Conservation (phyloP, 1,284 basidiomycete genomes). For the Cutaneotrichosporon arboriforme region DNA sequence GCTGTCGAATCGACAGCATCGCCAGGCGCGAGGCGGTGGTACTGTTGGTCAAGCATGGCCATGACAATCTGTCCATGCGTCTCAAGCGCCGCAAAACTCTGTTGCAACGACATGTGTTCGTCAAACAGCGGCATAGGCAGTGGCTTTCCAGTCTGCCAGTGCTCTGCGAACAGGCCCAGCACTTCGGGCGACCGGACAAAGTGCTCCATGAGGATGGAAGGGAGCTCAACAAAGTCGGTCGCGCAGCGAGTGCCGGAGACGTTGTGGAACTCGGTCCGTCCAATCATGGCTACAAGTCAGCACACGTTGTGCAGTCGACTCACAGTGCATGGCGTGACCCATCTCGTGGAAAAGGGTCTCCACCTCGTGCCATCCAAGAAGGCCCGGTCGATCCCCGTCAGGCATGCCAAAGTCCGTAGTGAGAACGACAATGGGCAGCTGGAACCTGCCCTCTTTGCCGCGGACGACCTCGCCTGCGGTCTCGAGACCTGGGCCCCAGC, state of each 20-base stretch:
- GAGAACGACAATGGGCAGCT: slow-evolving; percentile 86
- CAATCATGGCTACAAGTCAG: slow-evolving; percentile 74
- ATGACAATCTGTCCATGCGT: slow-evolving; percentile 89
- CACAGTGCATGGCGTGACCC: slow-evolving; percentile 99
- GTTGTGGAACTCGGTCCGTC: slow-evolving; percentile 94
- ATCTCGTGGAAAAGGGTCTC: slow-evolving; percentile 97
- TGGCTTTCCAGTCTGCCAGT: slow-evolving; percentile 59
- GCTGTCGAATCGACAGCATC: slow-evolving; percentile 63
- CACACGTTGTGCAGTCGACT: slow-evolving; percentile 44
- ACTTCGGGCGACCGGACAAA: slow-evolving; percentile 78
- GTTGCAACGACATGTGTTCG: slow-evolving; percentile 41
- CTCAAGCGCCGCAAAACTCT: slow-evolving; percentile 58
- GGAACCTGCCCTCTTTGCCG: slow-evolving; percentile 65
- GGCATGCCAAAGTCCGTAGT: slow-evolving; percentile 76
- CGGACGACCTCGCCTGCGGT: slow-evolving; percentile 35
- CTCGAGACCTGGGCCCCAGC: slow-evolving; percentile 38
- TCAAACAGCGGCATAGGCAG: slow-evolving; percentile 59
- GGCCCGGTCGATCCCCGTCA: slow-evolving; percentile 58
- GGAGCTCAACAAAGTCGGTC: slow-evolving; percentile 96
- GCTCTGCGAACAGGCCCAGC: slow-evolving; percentile 67
- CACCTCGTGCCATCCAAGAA: slow-evolving; percentile 89
- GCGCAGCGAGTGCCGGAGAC: slow-evolving; percentile 97
- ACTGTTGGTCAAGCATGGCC: slow-evolving; percentile 80
- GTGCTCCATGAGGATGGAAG: slow-evolving; percentile 98
- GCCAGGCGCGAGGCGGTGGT: slow-evolving; percentile 64